phyloP scores from a whole-genome alignment of 805 yeast genomes.

The Cyberlindnera suaveolens region DNA sequence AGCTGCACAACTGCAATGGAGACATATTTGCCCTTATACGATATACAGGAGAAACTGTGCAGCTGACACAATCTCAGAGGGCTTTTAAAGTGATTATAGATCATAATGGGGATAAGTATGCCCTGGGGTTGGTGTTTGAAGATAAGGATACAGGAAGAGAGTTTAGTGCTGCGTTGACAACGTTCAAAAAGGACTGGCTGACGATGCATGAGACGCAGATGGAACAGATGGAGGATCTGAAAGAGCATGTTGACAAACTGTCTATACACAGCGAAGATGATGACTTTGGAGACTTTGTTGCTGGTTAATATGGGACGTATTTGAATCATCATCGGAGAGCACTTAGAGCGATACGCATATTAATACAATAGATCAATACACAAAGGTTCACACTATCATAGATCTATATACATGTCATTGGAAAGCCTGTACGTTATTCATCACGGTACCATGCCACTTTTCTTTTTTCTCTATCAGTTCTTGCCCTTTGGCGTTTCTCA shows the following conservation, averaged over 20 bases:
- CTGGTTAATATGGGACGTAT: conserved; percentile 1
- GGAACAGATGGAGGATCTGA: conserved; percentile 1
- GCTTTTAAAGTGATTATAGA: conserved; percentile 31
- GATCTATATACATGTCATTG: not conserved
- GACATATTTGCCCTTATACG: conserved; percentile 32
- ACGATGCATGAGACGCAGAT: not conserved
- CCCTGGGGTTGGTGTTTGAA: conserved; percentile 35
- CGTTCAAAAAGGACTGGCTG: conserved; percentile 1
- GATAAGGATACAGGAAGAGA: conserved; percentile 17
- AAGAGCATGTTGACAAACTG: not conserved
- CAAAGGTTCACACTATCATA: not conserved
- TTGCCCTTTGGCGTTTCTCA: conserved; percentile 39
- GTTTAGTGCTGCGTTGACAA: conserved; percentile 3
- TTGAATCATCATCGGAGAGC: too few species aligned
- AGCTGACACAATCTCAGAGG: conserved; percentile 16
- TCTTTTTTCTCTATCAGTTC: conserved; percentile 54
- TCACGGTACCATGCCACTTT: conserved; percentile 54
- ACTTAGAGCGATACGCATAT: too few species aligned
- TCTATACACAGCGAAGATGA: conserved; percentile 12
- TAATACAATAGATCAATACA: too few species aligned
- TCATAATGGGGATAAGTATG: conserved; percentile 27
- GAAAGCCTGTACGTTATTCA: conserved; percentile 8
- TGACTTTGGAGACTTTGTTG: conserved; percentile 24
- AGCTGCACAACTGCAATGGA: conserved; percentile 7
- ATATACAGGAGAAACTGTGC: conserved; percentile 26